Evolutionary conservation across 2,329 filamentous ascomycete genomes (phyloP).

Genomic region (Ploettnerulaceae sp.): DNA sequence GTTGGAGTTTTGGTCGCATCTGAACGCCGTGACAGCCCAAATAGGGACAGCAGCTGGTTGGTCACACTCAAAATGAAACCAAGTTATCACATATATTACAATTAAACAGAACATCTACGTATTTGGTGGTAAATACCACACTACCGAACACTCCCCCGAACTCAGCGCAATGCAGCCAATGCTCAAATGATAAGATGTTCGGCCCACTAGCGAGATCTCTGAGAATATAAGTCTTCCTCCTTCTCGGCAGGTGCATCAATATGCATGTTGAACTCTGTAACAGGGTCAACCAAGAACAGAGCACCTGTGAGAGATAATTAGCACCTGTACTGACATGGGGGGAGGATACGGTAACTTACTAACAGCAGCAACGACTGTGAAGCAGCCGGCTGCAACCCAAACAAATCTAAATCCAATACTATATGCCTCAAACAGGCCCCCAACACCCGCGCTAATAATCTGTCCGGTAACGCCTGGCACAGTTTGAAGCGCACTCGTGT

Average conservation of each 20-base stretch:
- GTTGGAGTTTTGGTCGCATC: too few species aligned
- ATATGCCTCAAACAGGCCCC: conserved; percentile 32
- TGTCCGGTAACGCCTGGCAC: conserved; percentile 32
- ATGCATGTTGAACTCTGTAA: conserved; percentile 37
- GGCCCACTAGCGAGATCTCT: too few species aligned
- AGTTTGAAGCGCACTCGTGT: conserved; percentile 26
- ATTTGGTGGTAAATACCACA: too few species aligned
- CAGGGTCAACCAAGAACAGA: conserved; percentile 34
- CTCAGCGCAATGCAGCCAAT: too few species aligned
- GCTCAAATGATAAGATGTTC: too few species aligned
- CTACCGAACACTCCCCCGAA: too few species aligned
- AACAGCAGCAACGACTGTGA: conserved; percentile 30
- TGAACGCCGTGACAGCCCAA: too few species aligned
- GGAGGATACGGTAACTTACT: conserved; percentile 5
- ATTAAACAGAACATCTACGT: too few species aligned
- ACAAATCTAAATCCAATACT: conserved; percentile 32
- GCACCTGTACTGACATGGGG: neutral
- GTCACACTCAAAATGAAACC: too few species aligned
- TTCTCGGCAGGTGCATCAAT: conserved; percentile 38
- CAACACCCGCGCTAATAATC: conserved; percentile 31
- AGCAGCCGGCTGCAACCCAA: conserved; percentile 34
- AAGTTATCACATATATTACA: too few species aligned
- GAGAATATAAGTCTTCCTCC: too few species aligned
- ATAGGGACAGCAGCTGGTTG: too few species aligned
- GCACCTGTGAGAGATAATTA: conserved; percentile 9